Evolutionary conservation across 164 flowering plant genomes (phyloP).

Genomic region (Brasenia schreberi): DNA sequence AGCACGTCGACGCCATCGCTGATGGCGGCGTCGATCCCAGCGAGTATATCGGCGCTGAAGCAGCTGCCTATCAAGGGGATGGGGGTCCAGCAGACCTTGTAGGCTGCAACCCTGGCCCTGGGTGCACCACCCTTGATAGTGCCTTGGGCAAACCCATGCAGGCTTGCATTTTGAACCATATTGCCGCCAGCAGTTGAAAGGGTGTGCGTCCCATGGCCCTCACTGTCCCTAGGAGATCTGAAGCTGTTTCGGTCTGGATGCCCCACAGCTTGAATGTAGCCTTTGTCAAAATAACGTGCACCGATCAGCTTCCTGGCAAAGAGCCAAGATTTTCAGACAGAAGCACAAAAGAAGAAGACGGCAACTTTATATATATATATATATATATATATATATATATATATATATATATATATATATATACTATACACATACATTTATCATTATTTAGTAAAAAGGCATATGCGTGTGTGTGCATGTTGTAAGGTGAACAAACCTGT

Average conservation of each 20-base stretch:
- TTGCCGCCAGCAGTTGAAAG: slow-evolving; percentile 19
- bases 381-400: too few relatives aligned
- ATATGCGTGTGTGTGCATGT: too few relatives aligned
- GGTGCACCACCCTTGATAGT: slow-evolving; percentile 17
- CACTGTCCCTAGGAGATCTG: slow-evolving; percentile 13
- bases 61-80: slow-evolving; percentile 9
- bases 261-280: background rate
- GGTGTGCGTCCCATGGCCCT: slow-evolving; percentile 24
- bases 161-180: slow-evolving; percentile 10
- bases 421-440: too few relatives aligned
- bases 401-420: too few relatives aligned
- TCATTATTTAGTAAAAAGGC: too few relatives aligned
- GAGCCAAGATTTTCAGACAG: too few relatives aligned
- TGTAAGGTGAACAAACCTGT: background rate
- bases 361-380: too few relatives aligned
- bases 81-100: slow-evolving; percentile 8
- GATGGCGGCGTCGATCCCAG: slow-evolving; percentile 29
- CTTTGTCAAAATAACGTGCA: slow-evolving; percentile 2
- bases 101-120: slow-evolving; percentile 13
- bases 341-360: too few relatives aligned
- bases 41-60: slow-evolving; percentile 37
- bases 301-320: too few relatives aligned
- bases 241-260: background rate
- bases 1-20: slow-evolving; percentile 5
- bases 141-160: slow-evolving; percentile 10